Base-by-base conservation (phyloP, 2,329 filamentous ascomycete species). In the Fusarium tanahbumbuense region DNA sequence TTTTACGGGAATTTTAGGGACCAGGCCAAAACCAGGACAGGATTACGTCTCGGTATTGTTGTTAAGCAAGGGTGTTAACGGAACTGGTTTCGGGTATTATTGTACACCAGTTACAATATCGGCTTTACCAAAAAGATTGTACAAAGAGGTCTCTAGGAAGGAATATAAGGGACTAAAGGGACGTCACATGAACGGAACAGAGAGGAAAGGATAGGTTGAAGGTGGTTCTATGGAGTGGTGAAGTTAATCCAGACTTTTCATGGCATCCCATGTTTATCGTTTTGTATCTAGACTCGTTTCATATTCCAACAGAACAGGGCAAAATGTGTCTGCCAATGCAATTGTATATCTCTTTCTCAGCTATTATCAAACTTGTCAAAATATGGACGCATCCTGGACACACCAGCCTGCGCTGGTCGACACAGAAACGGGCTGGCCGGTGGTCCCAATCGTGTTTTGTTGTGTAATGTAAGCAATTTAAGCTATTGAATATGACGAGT, bases 11-110 rank as follows among this genome's bases (percentile, higher is more conserved):
- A 56, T 32, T 42, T 28, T 47, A 44, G 67, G 56, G 58, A 67
- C 67, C 49, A 56, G 62, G 68, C 54, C 57, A 61, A 64, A 61
- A 70, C 60, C 37, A 73, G 60, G 64, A 64, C 54, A 60, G 54
- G 60, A 72, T 45, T 32, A 28, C 48, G 62, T 63, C 73, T 56
- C 37, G 59, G 54, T 61, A 68, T 66, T 54, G 67, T 42, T 66
- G 67, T 42, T 50, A 27, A 55, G 60, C 27, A 44, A 73, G 42
- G 45, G 54, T 49, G 41, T 48, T 56, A 48, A 57, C n/a, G 49
- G 49, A 42, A 53, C 22, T 16, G 49, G 22, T 50, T 34, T 23
- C 47, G 47, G 42, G 16, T 28, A 49, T 46, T 18, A 48, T 52
- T 32, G 32, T 37, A 37, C 34, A n/a, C 34, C 34, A 37, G 34